Evolutionary conservation across 345 rosid species (phyloP).

Genomic region (Nephelium lappaceum): DNA sequence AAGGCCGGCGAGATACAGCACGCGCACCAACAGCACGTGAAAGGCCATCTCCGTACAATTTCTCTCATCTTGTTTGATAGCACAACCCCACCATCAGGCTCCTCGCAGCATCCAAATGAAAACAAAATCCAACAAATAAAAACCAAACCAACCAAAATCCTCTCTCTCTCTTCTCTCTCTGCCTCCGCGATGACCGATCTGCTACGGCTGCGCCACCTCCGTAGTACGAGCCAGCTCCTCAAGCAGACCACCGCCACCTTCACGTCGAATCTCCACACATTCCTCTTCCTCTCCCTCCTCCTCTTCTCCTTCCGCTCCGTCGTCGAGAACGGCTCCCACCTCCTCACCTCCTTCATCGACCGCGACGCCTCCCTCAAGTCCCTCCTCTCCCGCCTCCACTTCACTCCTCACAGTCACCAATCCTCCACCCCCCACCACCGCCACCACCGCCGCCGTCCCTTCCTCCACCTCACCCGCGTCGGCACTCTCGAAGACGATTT

Average conservation of each 20-base stretch:
- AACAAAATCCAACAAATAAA: not conserved
- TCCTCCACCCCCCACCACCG: constrained; percentile 30
- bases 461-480: constrained; percentile 82
- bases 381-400: constrained; percentile 83
- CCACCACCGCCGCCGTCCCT: constrained; percentile 63
- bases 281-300: constrained; percentile 70
- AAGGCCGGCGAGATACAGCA: not conserved
- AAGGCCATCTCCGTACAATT: not conserved
- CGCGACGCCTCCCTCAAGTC: constrained; percentile 80
- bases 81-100: not conserved
- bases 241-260: constrained; percentile 50
- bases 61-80: too few relatives aligned
- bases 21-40: not conserved
- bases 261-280: constrained; percentile 54
- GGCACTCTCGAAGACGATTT: constrained; percentile 84
- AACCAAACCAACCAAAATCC: not conserved
- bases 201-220: constrained; percentile 58
- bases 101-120: not conserved
- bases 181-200: constrained; percentile 66
- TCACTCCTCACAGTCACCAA: constrained; percentile 29
- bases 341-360: constrained; percentile 78
- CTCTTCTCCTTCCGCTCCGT: constrained; percentile 80
- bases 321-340: constrained; percentile 69
- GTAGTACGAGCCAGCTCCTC: constrained; percentile 65
- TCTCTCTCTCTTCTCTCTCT: not conserved